Evolutionary conservation across 768 basidiomycete species (phyloP).

Genomic region (Boletellus sp.): DNA sequence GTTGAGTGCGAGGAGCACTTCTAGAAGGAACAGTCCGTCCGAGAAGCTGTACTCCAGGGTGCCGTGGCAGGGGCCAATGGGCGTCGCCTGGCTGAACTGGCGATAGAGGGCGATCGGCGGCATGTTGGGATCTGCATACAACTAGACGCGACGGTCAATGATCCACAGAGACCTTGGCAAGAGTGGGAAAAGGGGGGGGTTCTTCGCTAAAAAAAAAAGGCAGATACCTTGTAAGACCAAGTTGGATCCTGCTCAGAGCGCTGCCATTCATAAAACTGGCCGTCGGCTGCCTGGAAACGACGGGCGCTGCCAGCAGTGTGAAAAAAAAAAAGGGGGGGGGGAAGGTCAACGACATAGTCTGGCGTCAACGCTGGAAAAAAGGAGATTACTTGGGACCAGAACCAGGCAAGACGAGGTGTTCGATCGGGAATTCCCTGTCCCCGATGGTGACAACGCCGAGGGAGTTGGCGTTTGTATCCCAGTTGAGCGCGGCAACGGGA

Average conservation of each 20-base stretch:
- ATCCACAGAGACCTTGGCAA: background rate
- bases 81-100: constrained; percentile 48
- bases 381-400: constrained; percentile 43
- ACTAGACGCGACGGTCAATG: constrained; percentile 28
- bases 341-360: background rate
- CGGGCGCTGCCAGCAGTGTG: constrained; percentile 46
- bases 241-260: constrained; percentile 41
- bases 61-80: constrained; percentile 62
- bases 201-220: background rate
- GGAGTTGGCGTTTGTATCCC: constrained; percentile 29
- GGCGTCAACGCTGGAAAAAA: background rate
- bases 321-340: background rate
- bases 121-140: constrained; percentile 46
- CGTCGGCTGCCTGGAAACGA: constrained; percentile 54
- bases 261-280: constrained; percentile 65
- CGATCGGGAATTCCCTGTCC: constrained; percentile 55
- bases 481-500: constrained; percentile 53
- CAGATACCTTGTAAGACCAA: constrained; percentile 58
- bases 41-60: constrained; percentile 62
- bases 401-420: constrained; percentile 54
- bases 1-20: constrained; percentile 61
- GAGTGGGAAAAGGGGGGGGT: too few relatives aligned
- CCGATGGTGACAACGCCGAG: constrained; percentile 51
- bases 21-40: constrained; percentile 55
- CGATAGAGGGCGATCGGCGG: constrained; percentile 56